These are phyloP conservation scores for Starmera amethionina DNA, from an alignment of 805 yeast species.

Conservation along the genomic window DNA sequence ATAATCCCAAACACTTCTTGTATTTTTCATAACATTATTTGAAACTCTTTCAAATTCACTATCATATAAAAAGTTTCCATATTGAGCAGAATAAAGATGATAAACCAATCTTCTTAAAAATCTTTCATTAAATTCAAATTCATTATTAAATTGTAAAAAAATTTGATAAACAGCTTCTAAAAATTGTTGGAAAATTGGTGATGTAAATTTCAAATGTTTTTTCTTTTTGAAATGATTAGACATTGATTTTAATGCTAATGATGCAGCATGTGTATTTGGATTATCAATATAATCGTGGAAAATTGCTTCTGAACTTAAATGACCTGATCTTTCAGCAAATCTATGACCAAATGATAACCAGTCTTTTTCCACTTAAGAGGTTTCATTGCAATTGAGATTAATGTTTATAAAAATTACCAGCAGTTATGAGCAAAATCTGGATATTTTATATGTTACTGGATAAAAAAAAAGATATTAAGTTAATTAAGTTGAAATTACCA, in stretches of 20 bases:
- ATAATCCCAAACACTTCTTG: conserved; percentile 90
- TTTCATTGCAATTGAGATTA: too few relatives aligned
- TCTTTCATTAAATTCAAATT: conserved; percentile 83
- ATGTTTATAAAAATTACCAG: too few relatives aligned
- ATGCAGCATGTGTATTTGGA: conserved; percentile 20
- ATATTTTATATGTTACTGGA: too few relatives aligned
- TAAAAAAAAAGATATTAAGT: too few relatives aligned
- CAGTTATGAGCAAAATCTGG: too few relatives aligned
- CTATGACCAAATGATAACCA: conserved; percentile 94
- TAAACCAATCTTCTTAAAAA: conserved; percentile 77
- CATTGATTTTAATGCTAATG: conserved; percentile 36
- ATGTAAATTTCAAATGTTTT: conserved; percentile 48
- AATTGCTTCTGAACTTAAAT: conserved; percentile 45
- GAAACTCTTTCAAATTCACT: conserved; percentile 53
- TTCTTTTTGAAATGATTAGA: conserved; percentile 41
- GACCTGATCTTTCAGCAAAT: conserved; percentile 77
- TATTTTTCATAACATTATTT: conserved; percentile 32
- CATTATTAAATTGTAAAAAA: conserved; percentile 53
- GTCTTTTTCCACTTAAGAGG: conserved; percentile 87
- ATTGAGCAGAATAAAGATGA: conserved; percentile 89
- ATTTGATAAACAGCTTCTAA: conserved; percentile 84
- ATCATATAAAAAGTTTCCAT: conserved; percentile 80
- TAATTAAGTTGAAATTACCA: too few relatives aligned
- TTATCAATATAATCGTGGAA: conserved; percentile 29
- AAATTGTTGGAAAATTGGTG: conserved; percentile 93